These are phyloP conservation scores for Euphorbia schlechtendalii DNA, from an alignment of 441 rosid genomes.

Conservation along the genomic window DNA sequence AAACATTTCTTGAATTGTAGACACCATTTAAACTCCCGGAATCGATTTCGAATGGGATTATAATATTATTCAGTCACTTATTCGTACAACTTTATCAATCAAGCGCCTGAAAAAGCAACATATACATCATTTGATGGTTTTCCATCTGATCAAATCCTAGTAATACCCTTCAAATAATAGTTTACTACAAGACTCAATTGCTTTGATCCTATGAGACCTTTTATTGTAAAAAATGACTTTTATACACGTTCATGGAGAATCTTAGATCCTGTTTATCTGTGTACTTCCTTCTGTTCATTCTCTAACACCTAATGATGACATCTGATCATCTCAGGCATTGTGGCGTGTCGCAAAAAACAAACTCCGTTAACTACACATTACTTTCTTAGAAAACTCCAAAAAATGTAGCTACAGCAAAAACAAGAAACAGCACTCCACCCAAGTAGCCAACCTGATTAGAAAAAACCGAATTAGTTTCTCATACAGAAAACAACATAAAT, in stretches of 20 bases:
- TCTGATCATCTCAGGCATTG: neutral
- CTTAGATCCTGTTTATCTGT: neutral
- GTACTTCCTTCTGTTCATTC: constrained; percentile 7
- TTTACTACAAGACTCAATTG: neutral
- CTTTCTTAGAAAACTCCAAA: constrained; percentile 65
- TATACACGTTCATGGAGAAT: neutral
- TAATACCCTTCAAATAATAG: neutral
- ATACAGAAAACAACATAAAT: neutral
- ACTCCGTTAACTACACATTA: constrained; percentile 10
- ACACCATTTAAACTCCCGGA: neutral
- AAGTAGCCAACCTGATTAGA: constrained; percentile 71
- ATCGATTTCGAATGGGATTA: neutral
- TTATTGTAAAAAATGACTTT: neutral
- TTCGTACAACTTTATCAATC: neutral
- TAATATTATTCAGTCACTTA: neutral
- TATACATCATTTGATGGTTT: neutral
- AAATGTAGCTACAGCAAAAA: constrained; percentile 83
- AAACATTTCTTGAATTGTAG: neutral
- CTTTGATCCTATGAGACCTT: constrained; percentile 1
- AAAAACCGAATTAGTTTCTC: constrained; percentile 8
- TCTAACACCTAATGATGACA: constrained; percentile 3
- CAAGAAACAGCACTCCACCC: constrained; percentile 81
- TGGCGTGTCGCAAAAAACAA: constrained; percentile 4
- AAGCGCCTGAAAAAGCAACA: neutral
- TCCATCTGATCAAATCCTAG: neutral